These are phyloP conservation scores for Vanderwaltozyma verrucispora DNA, from an alignment of 805 yeast species.

Conservation along the genomic window DNA sequence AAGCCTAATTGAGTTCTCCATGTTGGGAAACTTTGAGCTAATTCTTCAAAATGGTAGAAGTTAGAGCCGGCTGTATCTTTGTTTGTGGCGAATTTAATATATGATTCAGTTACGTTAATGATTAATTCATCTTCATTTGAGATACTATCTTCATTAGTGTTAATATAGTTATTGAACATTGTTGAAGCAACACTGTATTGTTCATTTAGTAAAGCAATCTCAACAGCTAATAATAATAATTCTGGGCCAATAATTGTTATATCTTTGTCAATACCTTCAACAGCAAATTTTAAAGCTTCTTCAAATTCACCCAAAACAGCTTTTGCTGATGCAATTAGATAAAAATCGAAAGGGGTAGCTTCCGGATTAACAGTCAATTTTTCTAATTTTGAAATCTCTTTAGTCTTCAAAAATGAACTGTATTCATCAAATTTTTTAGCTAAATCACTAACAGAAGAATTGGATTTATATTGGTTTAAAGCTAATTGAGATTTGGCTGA, in stretches of 20 bases:
- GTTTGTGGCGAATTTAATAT: constrained; percentile 40
- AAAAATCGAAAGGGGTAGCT: constrained; percentile 15
- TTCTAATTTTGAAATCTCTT: constrained; percentile 11
- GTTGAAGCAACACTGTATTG: constrained; percentile 38
- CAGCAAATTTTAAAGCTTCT: constrained; percentile 31
- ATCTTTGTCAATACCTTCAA: constrained; percentile 35
- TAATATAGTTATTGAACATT: constrained; percentile 33
- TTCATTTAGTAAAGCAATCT: constrained; percentile 32
- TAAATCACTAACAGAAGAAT: constrained; percentile 10
- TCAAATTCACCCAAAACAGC: constrained; percentile 21
- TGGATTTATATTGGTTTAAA: constrained; percentile 18
- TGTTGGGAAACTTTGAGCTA: constrained; percentile 43
- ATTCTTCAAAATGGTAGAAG: constrained; percentile 70
- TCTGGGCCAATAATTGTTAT: constrained; percentile 31
- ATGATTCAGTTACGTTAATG: constrained; percentile 70
- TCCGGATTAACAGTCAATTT: constrained; percentile 3
- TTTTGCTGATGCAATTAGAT: constrained; percentile 22
- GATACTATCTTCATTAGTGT: constrained; percentile 36
- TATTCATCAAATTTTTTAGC: constrained; percentile 26
- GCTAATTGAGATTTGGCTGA: constrained; percentile 28
- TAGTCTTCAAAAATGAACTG: constrained; percentile 13
- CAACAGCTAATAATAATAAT: constrained; percentile 32
- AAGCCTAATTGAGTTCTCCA: constrained; percentile 50
- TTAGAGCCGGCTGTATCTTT: constrained; percentile 31
- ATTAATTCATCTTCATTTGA: constrained; percentile 56